Percentiles rank a stretch among this genome's conserved stretches.
Evolutionary conservation across 2,329 filamentous ascomycete genomes (phyloP).

Genomic region (Xylaria sp.): DNA sequence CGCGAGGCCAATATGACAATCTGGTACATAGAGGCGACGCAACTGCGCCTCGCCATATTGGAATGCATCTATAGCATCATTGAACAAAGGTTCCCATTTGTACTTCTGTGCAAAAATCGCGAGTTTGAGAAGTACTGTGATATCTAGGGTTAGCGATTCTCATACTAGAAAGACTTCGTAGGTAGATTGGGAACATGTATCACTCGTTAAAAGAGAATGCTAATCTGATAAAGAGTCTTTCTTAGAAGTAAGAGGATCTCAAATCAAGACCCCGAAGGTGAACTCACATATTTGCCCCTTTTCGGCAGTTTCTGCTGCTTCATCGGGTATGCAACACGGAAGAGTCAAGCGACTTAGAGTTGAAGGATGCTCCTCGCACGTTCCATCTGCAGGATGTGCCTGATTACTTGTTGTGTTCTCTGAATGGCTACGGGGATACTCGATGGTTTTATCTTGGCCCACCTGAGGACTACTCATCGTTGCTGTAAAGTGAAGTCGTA

Average conservation of each 20-base stretch:
- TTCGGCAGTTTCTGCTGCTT: neutral
- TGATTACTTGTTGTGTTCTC: too few species aligned
- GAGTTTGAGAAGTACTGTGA: neutral
- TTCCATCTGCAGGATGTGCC: neutral
- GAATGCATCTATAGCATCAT: constrained; percentile 15
- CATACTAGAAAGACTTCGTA: neutral
- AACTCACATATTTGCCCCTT: neutral
- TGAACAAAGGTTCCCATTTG: constrained; percentile 16
- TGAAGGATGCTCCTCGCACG: neutral
- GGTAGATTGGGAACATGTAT: neutral
- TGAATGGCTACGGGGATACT: neutral
- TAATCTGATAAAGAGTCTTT: too few species aligned
- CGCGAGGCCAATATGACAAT: neutral
- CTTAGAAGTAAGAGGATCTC: neutral
- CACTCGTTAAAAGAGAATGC: neutral
- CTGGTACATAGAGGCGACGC: neutral
- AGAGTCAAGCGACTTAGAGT: neutral
- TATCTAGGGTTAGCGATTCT: neutral
- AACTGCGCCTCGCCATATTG: neutral
- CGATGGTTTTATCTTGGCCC: neutral
- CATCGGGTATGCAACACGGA: neutral
- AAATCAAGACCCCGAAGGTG: neutral
- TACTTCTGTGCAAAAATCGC: constrained; percentile 1
- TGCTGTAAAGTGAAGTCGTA: neutral
- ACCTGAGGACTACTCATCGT: neutral